Base-by-base conservation (phyloP, 2,329 filamentous ascomycete genomes). In the Aureobasidium mangrovei region DNA sequence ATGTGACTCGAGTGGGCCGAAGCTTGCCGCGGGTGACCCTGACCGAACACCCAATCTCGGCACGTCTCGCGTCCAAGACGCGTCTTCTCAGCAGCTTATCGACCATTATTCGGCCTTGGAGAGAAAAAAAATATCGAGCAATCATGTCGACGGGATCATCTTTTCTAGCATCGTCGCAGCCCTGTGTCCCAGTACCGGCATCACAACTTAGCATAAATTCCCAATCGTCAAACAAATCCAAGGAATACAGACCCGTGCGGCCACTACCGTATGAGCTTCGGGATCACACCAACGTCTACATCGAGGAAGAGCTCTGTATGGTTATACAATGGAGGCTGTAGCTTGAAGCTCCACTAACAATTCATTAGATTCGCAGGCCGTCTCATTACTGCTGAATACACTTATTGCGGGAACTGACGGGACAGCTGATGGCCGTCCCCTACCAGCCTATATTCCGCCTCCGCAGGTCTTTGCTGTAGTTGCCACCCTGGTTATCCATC, bases 401-500 rank as follows among this genome's bases (percentile, higher is more conserved):
- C 71, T 85, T n/a, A 75, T 72, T 2, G 74, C 81, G 10, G 79
- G 81, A 54, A 63, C 64, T 3, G 58, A 57, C 28, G 46, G 48
- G n/a, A 47, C 41, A n/a, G 18, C 27, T 53, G 40, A 64, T 46
- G 68, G 69, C 56, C 65, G 68, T 35, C 57, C 71, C 10, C 71
- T 70, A 32, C 74, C 81, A 0, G 79, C 80, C 8, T 79, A 79
- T 56, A 70, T 89, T 18, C 87, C 91, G 1, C 81, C 86, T 2
- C 77, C 85, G 0, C 79, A 81, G 55, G 84, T 91, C 60, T 74
- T 97, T 27, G 84, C 87, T 6, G 74, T 96, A 7, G 78, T 90
- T n/a, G 82, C 78, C 41, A 93, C 88, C 1, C 74, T 96, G n/a
- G 70, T 84, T n/a, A 79, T 93, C 10, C 89, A 95, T 63, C 91